phyloP scores from a whole-genome alignment of 148 eudicot species.

The Chenopodium formosanum region DNA sequence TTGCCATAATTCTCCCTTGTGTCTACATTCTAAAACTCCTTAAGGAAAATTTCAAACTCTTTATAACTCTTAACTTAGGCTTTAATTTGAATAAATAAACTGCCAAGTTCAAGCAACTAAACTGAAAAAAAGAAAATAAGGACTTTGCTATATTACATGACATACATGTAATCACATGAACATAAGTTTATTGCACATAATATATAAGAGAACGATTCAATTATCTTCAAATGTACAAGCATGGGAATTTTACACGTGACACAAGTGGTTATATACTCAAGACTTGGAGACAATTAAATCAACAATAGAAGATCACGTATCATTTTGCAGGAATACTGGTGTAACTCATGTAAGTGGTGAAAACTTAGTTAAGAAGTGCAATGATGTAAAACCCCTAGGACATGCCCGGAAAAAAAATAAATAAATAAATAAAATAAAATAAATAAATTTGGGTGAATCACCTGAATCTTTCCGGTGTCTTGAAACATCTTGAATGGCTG shows the following conservation, averaged over 20 bases:
- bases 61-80: neutral
- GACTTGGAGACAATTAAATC: neutral
- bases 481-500: constrained; percentile 62
- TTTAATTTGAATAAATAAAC: neutral
- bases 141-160: too few species aligned
- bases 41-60: neutral
- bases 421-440: neutral
- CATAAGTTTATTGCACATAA: too few species aligned
- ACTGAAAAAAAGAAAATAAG: too few species aligned
- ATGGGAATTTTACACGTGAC: neutral
- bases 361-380: neutral
- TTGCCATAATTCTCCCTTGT: neutral
- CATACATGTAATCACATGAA: neutral
- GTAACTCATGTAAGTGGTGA: neutral
- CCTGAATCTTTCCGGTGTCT: constrained; percentile 63
- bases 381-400: neutral
- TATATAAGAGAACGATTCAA: neutral
- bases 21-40: neutral
- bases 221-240: neutral
- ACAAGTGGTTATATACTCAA: neutral
- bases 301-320: neutral
- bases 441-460: constrained; percentile 15
- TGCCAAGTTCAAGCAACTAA: neutral
- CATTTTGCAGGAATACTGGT: neutral
- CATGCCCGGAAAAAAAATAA: constrained; percentile 2